Evolutionary conservation across 192 early-diverging fungal genomes (phyloP).

Genomic region (Gigaspora rosea): DNA sequence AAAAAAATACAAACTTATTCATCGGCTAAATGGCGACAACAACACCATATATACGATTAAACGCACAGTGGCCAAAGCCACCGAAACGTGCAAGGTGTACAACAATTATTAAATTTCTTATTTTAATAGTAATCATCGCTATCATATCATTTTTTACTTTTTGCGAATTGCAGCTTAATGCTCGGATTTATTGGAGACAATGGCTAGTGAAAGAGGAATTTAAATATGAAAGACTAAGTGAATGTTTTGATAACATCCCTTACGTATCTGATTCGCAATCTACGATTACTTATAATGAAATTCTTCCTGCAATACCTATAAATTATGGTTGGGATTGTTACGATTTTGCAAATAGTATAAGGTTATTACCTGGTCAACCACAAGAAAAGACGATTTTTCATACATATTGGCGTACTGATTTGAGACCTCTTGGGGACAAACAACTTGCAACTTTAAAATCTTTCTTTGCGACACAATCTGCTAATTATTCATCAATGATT

Average conservation of each 20-base stretch:
- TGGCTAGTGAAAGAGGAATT: conserved; percentile 44
- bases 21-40: too few species aligned
- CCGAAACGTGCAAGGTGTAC: conserved; percentile 28
- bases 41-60: conserved; percentile 4
- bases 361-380: conserved; percentile 25
- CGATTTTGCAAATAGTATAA: conserved; percentile 43
- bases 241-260: conserved; percentile 41
- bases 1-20: too few species aligned
- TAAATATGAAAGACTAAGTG: conserved; percentile 36
- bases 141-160: conserved; percentile 35
- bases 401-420: conserved; percentile 48
- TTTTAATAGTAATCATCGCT: conserved; percentile 13
- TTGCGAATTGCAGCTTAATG: conserved; percentile 42
- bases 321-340: conserved; percentile 48
- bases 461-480: conserved; percentile 46
- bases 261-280: neutral
- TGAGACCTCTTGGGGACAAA: conserved; percentile 41
- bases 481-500: conserved; percentile 36
- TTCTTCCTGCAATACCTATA: conserved; percentile 38
- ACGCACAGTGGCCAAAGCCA: neutral
- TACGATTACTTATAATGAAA: conserved; percentile 34
- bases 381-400: conserved; percentile 38
- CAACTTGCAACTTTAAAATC: conserved; percentile 45
- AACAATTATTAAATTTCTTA: conserved; percentile 30
- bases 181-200: conserved; percentile 41